Conservation (phyloP, 371 early-diverging fungal species). For the Hamiltosporidium tvaerminnensis region DNA sequence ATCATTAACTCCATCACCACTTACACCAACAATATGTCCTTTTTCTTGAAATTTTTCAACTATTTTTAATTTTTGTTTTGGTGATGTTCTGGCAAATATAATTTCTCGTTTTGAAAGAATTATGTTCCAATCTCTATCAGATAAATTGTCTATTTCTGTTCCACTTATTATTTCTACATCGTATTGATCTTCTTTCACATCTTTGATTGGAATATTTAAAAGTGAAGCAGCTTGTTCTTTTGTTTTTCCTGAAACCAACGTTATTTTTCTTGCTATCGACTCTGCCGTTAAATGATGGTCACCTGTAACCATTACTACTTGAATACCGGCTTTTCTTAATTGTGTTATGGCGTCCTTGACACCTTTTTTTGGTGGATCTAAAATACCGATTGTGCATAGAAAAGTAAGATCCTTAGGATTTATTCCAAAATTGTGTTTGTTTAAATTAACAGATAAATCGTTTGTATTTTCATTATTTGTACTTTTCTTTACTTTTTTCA, state of each 20-base stretch:
- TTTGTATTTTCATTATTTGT: background rate
- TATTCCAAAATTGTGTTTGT: background rate
- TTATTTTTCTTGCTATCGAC: constrained; percentile 67
- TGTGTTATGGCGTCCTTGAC: constrained; percentile 79
- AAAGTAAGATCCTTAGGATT: constrained; percentile 56
- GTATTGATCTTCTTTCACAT: constrained; percentile 62
- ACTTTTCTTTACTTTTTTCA: background rate
- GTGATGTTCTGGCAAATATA: constrained; percentile 72
- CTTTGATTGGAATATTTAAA: constrained; percentile 55
- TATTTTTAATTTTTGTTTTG: constrained; percentile 70
- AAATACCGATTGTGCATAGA: constrained; percentile 65
- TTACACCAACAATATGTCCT: constrained; percentile 75
- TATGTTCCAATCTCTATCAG: constrained; percentile 67
- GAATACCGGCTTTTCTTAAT: constrained; percentile 71
- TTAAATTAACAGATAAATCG: background rate
- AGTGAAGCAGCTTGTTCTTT: constrained; percentile 59
- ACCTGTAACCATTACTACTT: constrained; percentile 84
- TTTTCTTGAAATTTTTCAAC: constrained; percentile 62
- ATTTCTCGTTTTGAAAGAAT: constrained; percentile 70
- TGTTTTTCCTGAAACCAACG: constrained; percentile 60
- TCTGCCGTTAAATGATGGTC: constrained; percentile 68
- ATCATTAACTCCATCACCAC: constrained; percentile 80
- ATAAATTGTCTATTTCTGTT: constrained; percentile 62
- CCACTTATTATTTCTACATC: constrained; percentile 75
- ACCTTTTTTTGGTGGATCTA: constrained; percentile 83